A percentile compares a stretch with the other conserved stretches of the same genome.
Evolutionary conservation across 1,284 basidiomycete species (phyloP).

Genomic region (Trichosporon sp.): DNA sequence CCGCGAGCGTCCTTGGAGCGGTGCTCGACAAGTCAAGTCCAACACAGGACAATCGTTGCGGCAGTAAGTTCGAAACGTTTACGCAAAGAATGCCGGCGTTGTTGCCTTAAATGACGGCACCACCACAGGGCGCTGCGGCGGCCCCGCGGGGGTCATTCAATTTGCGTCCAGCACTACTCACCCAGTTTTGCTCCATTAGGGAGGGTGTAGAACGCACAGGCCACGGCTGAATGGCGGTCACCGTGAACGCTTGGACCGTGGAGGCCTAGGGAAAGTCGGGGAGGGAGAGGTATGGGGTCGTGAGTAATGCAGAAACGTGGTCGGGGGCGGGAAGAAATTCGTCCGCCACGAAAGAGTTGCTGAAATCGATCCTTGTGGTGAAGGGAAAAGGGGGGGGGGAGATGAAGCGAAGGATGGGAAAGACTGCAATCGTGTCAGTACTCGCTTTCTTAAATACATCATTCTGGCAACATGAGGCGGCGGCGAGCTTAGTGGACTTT

Average conservation of each 20-base stretch:
- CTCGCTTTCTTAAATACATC: not conserved
- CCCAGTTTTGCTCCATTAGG: constrained; percentile 42
- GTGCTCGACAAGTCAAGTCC: not conserved
- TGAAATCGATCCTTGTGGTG: not conserved
- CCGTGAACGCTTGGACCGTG: constrained; percentile 26
- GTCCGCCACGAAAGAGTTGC: not conserved
- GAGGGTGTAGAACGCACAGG: constrained; percentile 20
- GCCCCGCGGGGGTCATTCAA: constrained; percentile 19
- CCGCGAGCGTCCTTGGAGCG: not conserved
- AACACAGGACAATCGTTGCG: not conserved
- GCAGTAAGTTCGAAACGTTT: not conserved
- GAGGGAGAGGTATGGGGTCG: not conserved
- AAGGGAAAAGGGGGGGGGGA: not conserved
- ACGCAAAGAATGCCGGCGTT: not conserved
- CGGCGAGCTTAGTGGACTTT: not conserved
- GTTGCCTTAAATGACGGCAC: not conserved
- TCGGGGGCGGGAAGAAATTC: not conserved
- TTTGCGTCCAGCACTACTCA: constrained; percentile 25
- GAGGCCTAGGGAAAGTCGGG: not conserved
- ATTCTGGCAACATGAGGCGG: not conserved
- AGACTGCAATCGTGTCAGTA: not conserved
- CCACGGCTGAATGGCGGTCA: constrained; percentile 27
- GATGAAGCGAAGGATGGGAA: not conserved
- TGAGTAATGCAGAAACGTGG: not conserved
- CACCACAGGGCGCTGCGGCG: not conserved